These are phyloP conservation scores for Apophysomyces variabilis DNA, from an alignment of 371 early-diverging fungal species.

Conservation along the genomic window DNA sequence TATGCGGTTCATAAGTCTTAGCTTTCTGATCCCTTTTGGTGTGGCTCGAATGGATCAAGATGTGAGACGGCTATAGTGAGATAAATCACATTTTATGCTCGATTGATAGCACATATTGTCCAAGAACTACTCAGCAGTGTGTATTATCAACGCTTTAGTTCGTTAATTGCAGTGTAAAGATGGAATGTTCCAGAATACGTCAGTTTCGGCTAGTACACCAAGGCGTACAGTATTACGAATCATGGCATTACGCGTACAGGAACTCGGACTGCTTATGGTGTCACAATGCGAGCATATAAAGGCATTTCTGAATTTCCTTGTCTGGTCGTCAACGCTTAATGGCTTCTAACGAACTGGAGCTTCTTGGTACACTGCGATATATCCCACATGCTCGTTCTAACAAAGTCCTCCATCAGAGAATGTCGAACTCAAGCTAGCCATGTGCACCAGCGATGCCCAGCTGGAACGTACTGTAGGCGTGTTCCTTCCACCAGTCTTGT, in stretches of 20 bases:
- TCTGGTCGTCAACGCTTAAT: not conserved
- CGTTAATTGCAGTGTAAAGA: too few species aligned
- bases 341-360: conserved; percentile 4
- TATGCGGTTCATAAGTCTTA: too few species aligned
- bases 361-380: not conserved
- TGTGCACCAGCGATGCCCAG: conserved; percentile 77
- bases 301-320: not conserved
- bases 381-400: not conserved
- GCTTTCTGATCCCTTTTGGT: too few species aligned
- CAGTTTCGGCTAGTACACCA: not conserved
- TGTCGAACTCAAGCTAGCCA: conserved; percentile 86
- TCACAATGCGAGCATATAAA: not conserved
- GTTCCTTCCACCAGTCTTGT: conserved; percentile 78
- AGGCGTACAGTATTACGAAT: not conserved
- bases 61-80: too few species aligned
- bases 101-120: too few species aligned
- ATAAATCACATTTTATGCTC: too few species aligned
- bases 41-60: too few species aligned
- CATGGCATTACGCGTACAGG: not conserved
- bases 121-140: too few species aligned
- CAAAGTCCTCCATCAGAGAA: conserved; percentile 57
- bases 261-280: conserved; percentile 3
- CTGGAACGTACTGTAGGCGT: conserved; percentile 70
- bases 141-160: too few species aligned
- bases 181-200: too few species aligned